Percentiles rank a stretch among this genome's conserved stretches.
These are phyloP conservation scores for Nicotiana sylvestris DNA, from an alignment of 257 asterid species.

Conservation along the genomic window DNA sequence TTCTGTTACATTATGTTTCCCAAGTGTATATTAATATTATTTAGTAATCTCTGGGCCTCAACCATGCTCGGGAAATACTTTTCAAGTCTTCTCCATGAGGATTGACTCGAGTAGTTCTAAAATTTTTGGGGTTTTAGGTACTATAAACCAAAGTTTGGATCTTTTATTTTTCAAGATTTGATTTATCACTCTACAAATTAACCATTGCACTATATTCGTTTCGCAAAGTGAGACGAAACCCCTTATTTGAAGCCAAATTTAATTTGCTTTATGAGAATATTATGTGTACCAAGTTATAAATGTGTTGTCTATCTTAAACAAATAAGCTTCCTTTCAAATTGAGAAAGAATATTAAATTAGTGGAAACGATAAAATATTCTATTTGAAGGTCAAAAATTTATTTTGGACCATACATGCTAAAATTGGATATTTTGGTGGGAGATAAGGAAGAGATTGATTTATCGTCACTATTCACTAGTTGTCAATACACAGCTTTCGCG, in stretches of 20 bases:
- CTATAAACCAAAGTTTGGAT: no score
- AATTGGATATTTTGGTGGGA: neutral
- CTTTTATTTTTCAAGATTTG: no score
- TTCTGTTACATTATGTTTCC: neutral
- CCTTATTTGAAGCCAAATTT: no score
- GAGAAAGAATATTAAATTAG: neutral
- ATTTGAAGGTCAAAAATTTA: neutral
- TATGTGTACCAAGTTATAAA: neutral
- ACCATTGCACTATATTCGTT: no score
- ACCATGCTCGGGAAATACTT: no score
- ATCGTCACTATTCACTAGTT: neutral
- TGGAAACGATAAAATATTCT: neutral
- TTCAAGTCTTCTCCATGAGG: no score
- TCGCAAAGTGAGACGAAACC: no score
- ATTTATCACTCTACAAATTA: no score
- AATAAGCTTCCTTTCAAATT: neutral
- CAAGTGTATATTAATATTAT: neutral
- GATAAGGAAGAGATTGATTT: neutral
- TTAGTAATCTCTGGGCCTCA: neutral
- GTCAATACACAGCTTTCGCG: neutral
- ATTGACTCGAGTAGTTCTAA: no score
- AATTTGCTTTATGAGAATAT: neutral
- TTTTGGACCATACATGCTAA: neutral
- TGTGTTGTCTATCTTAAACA: neutral
- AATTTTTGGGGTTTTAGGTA: no score